Conservation (phyloP, 768 basidiomycete genomes). For the Leucosporidium creatinivorum region DNA sequence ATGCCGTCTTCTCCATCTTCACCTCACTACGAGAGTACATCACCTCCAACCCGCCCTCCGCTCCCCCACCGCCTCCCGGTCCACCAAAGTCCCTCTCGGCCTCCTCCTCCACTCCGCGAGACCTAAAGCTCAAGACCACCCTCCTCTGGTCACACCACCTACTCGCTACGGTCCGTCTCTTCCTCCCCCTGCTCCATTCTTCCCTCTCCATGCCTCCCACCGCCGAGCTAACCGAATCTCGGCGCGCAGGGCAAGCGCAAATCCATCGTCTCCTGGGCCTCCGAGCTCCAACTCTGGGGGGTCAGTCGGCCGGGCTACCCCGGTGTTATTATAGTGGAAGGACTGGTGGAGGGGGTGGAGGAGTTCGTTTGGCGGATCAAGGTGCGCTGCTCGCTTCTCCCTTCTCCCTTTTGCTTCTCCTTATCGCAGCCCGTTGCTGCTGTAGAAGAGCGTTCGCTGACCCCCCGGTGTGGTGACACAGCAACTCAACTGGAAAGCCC, state of each 20-base stretch:
- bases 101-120: background rate
- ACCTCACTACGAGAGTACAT: conserved; percentile 16
- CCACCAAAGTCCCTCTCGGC: background rate
- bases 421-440: no score
- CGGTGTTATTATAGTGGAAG: conserved; percentile 31
- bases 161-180: conserved; percentile 13
- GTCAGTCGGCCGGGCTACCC: conserved; percentile 32
- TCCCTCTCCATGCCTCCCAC: no score
- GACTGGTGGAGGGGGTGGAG: conserved; percentile 12
- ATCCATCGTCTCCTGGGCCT: conserved; percentile 28
- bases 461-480: background rate
- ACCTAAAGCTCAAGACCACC: conserved; percentile 10
- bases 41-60: background rate
- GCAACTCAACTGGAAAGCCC: conserved; percentile 34
- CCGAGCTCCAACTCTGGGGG: conserved; percentile 25
- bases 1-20: conserved; percentile 18
- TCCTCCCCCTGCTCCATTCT: no score
- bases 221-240: no score
- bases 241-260: conserved; percentile 26
- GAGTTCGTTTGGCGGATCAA: conserved; percentile 31
- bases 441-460: no score
- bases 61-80: background rate
- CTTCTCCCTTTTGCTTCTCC: no score
- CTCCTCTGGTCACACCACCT: conserved; percentile 34
- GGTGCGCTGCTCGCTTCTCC: background rate